Evolutionary conservation across 2,329 filamentous ascomycete species (phyloP).

Genomic region (Clarireedia homoeocarpa): DNA sequence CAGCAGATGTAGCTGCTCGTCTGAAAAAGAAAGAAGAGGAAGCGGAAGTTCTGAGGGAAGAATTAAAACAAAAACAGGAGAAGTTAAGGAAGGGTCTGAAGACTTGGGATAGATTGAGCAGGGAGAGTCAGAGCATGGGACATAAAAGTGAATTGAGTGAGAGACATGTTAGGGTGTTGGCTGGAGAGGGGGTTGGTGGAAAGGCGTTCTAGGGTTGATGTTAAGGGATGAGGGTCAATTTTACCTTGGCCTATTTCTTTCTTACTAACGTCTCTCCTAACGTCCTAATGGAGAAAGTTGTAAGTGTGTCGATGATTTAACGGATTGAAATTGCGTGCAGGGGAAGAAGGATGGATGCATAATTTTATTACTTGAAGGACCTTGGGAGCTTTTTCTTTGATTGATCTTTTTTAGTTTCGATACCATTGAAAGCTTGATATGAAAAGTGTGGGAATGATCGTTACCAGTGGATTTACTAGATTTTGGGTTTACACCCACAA

Average conservation of each 20-base stretch:
- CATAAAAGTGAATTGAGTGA: constrained; percentile 29
- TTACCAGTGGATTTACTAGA: too few relatives aligned
- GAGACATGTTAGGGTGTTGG: constrained; percentile 28
- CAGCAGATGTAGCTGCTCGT: constrained; percentile 21
- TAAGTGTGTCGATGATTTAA: too few relatives aligned
- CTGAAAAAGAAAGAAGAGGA: constrained; percentile 29
- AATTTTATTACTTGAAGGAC: not conserved
- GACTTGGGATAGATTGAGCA: constrained; percentile 26
- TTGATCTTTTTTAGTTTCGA: not conserved
- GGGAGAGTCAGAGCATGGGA: constrained; percentile 22
- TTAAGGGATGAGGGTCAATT: not conserved
- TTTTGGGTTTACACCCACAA: too few relatives aligned
- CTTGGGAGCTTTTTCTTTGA: not conserved
- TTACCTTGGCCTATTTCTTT: not conserved
- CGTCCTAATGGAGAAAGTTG: not conserved
- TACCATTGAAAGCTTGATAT: not conserved
- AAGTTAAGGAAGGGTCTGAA: constrained; percentile 26
- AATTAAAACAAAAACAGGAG: constrained; percentile 27
- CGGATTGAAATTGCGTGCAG: not conserved
- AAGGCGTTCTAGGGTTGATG: constrained; percentile 25
- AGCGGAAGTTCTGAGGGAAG: constrained; percentile 25
- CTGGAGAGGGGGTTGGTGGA: constrained; percentile 29
- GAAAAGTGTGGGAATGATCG: too few relatives aligned
- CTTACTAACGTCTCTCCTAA: not conserved
- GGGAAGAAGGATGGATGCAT: not conserved